Evolutionary conservation across 192 early-diverging fungal genomes (phyloP).

Genomic region (Allomyces macrogynus): DNA sequence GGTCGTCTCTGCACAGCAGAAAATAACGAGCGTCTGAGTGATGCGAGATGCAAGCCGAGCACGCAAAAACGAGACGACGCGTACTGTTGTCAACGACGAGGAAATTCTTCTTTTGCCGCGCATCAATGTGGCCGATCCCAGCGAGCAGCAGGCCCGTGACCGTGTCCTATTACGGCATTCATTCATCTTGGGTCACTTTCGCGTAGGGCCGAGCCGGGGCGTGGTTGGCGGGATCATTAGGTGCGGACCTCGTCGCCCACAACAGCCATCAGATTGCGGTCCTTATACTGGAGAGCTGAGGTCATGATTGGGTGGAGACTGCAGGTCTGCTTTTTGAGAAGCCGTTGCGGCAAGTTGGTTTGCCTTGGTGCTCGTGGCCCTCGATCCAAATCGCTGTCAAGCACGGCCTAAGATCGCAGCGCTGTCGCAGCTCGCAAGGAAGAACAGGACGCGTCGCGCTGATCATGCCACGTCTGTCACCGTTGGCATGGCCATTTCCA

Average conservation of each 20-base stretch:
- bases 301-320: background rate
- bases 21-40: too few species aligned
- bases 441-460: too few species aligned
- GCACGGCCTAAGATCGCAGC: too few species aligned
- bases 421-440: too few species aligned
- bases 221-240: background rate
- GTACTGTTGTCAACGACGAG: slow-evolving; percentile 84
- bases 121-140: slow-evolving; percentile 86
- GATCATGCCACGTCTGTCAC: too few species aligned
- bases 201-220: background rate
- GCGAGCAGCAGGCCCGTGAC: slow-evolving; percentile 95
- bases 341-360: background rate
- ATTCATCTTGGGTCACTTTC: background rate
- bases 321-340: background rate
- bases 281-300: slow-evolving; percentile 12
- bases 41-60: too few species aligned
- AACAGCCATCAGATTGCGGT: slow-evolving; percentile 38
- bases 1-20: slow-evolving; percentile 53
- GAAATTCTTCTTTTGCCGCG: slow-evolving; percentile 86
- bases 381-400: too few species aligned
- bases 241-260: slow-evolving; percentile 41
- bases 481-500: too few species aligned
- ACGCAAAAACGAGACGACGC: slow-evolving; percentile 2
- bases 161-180: slow-evolving; percentile 28
- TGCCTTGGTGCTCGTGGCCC: too few species aligned